These are phyloP conservation scores for Fusarium dimerum DNA, from an alignment of 2,329 filamentous ascomycete species.

Conservation along the genomic window DNA sequence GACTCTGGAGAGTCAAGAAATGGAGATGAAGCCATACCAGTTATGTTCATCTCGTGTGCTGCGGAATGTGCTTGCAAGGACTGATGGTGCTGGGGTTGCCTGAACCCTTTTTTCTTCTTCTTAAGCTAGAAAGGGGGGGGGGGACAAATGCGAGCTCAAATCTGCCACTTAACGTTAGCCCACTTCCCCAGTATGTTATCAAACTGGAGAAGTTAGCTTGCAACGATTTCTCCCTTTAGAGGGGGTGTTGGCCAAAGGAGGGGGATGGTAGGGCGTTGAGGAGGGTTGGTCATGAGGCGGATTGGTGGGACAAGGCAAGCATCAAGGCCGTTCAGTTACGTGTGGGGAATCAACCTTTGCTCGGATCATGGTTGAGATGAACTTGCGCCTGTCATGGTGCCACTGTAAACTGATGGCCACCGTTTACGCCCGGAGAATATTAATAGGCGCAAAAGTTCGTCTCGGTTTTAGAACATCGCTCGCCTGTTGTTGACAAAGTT, in stretches of 20 bases:
- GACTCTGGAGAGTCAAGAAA: not conserved
- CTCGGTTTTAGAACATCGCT: no score
- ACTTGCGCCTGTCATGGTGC: no score
- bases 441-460: no score
- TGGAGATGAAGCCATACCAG: not conserved
- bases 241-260: slow-evolving; percentile 3
- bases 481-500: no score
- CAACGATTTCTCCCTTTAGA: slow-evolving; percentile 20
- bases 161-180: not conserved
- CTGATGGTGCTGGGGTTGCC: not conserved
- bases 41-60: not conserved
- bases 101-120: not conserved
- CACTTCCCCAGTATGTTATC: slow-evolving; percentile 8
- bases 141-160: slow-evolving; percentile 1
- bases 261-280: slow-evolving; percentile 17
- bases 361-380: not conserved
- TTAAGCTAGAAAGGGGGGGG: not conserved
- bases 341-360: slow-evolving; percentile 18
- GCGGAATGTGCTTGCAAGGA: not conserved
- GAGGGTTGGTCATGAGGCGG: slow-evolving; percentile 10
- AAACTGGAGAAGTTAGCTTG: slow-evolving; percentile 13
- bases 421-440: no score
- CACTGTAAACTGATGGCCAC: no score
- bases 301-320: slow-evolving; percentile 20
- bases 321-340: slow-evolving; percentile 10